Evolutionary conservation across 2,329 filamentous ascomycete genomes (phyloP), one percentile per base, ranked within the genome.

Genomic region (Phaeosphaeriaceae sp.): DNA sequence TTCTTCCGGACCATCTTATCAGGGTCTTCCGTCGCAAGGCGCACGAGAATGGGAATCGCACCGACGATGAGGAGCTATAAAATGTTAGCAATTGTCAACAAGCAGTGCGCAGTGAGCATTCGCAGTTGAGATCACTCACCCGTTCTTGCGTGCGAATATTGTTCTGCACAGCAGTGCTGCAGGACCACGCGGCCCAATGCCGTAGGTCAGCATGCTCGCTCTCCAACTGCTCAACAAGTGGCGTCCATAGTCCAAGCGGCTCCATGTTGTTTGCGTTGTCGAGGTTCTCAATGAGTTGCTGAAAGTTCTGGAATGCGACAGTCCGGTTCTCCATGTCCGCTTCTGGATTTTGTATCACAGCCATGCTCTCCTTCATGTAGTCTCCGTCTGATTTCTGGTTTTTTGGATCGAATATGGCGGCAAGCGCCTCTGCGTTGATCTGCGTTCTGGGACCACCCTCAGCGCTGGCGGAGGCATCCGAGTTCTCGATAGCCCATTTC

Each of bases 241-340:
- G 92, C 11, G 86, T 85, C 95, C 95, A 99, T 31, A 98, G 84
- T 7, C 85, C 85, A 20, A 97, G 81, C 25, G 86, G 86, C 65
- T 88, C 88, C 68, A 99, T 86, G 80, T 97, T 96, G 83, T 98
- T 99, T 57, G 95, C 94, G 77, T 99, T 99, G 83, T 99, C 95
- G 69, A 98, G 66, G 47, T 68, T 60, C 54, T 70, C 59, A 27
- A 72, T 65, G 27, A 74, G 63, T 47, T 63, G 62, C 52, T 73
- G 69, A 44, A 72, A 69, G 54, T 71, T 69, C 53, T 73, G 66
- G 53, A 74, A 73, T 5, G 72, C 71, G 3, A 19, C 56, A 10
- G 55, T 48, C 2, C 60, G 57, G 53, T 67, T 54, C 51, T 67
- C 65, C 17, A 70, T 27, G 7, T 58, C 53, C 6, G 58, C 63